Percentiles rank a stretch among this genome's conserved stretches.
phyloP scores from a whole-genome alignment of 2,329 filamentous ascomycete species.

The Trichoderma sp. region DNA sequence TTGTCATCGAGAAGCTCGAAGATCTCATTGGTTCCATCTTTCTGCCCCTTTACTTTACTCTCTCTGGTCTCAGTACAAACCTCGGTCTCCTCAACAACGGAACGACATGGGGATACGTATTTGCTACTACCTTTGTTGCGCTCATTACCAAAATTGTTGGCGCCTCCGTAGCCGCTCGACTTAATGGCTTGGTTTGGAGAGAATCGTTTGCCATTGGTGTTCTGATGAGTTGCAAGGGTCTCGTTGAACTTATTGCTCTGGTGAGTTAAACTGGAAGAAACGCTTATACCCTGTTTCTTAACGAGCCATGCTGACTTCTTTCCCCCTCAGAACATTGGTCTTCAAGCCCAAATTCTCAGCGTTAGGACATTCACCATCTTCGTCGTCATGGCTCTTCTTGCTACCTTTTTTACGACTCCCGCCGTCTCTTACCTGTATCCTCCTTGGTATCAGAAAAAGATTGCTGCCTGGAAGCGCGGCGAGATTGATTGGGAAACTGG shows the following conservation, averaged over 20 bases:
- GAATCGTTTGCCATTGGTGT: constrained; percentile 87
- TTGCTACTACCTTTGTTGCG: constrained; percentile 80
- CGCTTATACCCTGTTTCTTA: too few species aligned
- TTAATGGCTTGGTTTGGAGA: constrained; percentile 82
- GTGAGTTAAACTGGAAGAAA: constrained; percentile 52
- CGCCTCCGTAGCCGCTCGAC: constrained; percentile 75
- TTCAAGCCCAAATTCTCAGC: constrained; percentile 81
- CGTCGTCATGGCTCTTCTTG: constrained; percentile 89
- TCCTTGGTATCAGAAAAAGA: constrained; percentile 58
- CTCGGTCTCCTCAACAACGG: constrained; percentile 81
- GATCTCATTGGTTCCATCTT: constrained; percentile 85
- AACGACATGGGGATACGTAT: constrained; percentile 85
- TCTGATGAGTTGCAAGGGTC: constrained; percentile 94
- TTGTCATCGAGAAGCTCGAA: constrained; percentile 90
- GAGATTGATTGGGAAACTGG: constrained; percentile 81
- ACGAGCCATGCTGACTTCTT: constrained; percentile 5
- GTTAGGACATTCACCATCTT: constrained; percentile 88
- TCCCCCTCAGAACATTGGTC: constrained; percentile 68
- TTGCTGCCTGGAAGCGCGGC: constrained; percentile 67
- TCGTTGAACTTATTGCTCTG: constrained; percentile 93
- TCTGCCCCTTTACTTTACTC: constrained; percentile 88
- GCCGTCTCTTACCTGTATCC: constrained; percentile 76
- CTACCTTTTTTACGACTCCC: constrained; percentile 82
- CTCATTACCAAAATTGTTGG: constrained; percentile 85
- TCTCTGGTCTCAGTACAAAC: constrained; percentile 87